phyloP scores from a whole-genome alignment of 306 rosid species.

The Casuarina cunninghamiana region DNA sequence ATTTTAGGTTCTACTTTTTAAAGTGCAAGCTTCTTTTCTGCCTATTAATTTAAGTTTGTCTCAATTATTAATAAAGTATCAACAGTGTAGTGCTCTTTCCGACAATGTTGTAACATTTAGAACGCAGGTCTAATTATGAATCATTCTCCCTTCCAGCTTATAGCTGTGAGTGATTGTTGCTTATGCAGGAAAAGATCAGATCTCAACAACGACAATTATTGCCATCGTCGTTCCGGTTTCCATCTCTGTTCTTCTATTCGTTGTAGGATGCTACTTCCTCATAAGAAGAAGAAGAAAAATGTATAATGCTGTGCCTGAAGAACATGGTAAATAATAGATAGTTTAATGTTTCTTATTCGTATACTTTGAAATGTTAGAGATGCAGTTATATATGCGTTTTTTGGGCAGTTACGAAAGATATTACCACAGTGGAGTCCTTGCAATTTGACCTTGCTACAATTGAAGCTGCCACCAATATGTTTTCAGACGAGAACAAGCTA shows the following conservation, averaged over 20 bases:
- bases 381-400: not conserved
- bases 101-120: not conserved
- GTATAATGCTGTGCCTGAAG: not conserved
- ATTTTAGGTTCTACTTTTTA: not conserved
- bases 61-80: too few species aligned
- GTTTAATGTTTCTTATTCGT: not conserved
- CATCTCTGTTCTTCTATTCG: not conserved
- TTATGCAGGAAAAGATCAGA: not conserved
- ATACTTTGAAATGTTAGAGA: not conserved
- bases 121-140: not conserved
- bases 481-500: constrained; percentile 16
- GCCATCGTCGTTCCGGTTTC: not conserved
- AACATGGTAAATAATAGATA: not conserved
- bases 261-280: not conserved
- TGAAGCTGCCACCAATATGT: constrained; percentile 27
- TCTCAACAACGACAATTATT: not conserved
- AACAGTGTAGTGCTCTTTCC: not conserved
- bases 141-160: not conserved
- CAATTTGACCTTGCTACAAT: constrained; percentile 13
- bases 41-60: too few species aligned
- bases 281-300: not conserved
- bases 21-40: too few species aligned
- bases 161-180: not conserved
- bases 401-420: not conserved
- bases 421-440: constrained; percentile 1